These are phyloP conservation scores for Lasiosphaeriaceae sp. DNA, from an alignment of 495 filamentous ascomycete genomes.

Conservation along the genomic window DNA sequence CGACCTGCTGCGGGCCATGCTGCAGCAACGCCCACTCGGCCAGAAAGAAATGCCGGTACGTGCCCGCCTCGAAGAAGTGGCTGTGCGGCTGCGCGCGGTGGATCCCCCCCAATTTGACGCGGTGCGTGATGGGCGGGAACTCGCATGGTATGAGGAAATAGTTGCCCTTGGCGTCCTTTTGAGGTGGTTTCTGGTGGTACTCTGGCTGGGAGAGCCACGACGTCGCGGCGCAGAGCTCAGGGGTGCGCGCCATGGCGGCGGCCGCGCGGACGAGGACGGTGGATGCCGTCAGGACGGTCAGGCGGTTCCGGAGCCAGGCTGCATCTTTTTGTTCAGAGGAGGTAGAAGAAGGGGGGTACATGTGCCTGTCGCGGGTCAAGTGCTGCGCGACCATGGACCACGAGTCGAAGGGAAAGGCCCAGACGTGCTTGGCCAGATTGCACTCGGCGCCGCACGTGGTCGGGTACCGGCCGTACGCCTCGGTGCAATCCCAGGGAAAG, in stretches of 20 bases:
- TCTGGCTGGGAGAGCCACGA: neutral
- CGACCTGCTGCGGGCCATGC: neutral
- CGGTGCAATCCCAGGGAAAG: conserved; percentile 47
- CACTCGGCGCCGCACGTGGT: conserved; percentile 32
- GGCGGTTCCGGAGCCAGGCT: neutral
- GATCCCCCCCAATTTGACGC: conserved; percentile 38
- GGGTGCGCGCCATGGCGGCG: neutral
- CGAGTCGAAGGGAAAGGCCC: conserved; percentile 44
- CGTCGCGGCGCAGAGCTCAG: neutral
- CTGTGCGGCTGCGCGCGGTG: conserved; percentile 43
- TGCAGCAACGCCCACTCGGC: conserved; percentile 24
- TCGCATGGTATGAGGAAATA: neutral
- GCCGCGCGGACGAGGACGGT: neutral
- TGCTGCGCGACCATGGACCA: conserved; percentile 28
- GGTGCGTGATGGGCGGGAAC: neutral
- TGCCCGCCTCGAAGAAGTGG: conserved; percentile 30
- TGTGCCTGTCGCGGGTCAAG: neutral
- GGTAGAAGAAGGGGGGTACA: neutral
- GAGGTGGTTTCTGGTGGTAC: neutral
- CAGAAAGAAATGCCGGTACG: conserved; percentile 31
- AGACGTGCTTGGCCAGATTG: conserved; percentile 40
- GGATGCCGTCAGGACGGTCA: neutral
- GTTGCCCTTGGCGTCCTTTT: neutral
- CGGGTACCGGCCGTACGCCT: conserved; percentile 35
- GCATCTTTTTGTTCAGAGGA: neutral